Base-by-base conservation (phyloP, 331 rosid species). In the Cucumis variabilis region DNA sequence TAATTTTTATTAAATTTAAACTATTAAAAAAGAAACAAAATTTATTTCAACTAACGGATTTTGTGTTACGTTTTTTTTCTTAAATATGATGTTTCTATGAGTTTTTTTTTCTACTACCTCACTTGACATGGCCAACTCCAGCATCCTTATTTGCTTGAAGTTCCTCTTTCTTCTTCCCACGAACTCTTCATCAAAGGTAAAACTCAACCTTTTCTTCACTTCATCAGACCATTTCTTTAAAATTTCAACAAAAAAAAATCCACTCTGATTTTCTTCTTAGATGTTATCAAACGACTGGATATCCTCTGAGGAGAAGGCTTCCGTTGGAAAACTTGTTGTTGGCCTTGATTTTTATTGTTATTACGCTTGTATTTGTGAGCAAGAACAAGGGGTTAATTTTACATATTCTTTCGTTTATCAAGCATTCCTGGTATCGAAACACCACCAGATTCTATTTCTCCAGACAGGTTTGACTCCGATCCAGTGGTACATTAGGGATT, bases 401-500 rank as follows among this genome's bases (percentile, higher is more conserved):
- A 77, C 93, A 66, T 11, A 80, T 89, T 67, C 20, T 93, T 23
- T 91, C 93, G 3, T 30, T 81, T 19, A 62, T 93, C 24, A 94
- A 89, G 76, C 95, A 96, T 75, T 87, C 94, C 12, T 93, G 92
- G 92, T 95, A 96, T 6, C 94, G 89, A 41, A 93, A 89, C 41
- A 82, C 92, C 46, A 91, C 84, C 27, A 88, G 93, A 50, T 51
- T 93, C 25, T 89, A 95, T 23, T 84, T 94, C 50, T 89, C 93
- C 30, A 94, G 76, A 76, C 89, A 9, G 86, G 82, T 58, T n/a
- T 92, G 66, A 91, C 91, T 83, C 96, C 98, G 87, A 97, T 97
- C 73, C 97, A 93, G 86, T 97, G 99, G 99, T 93, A 91, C 93
- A 97, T 95, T 58, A 98, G 99, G 27, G 98, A 93, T 70, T 72